Conservation (phyloP, 1,139 yeast genomes). For the Kodamaea arcana region DNA sequence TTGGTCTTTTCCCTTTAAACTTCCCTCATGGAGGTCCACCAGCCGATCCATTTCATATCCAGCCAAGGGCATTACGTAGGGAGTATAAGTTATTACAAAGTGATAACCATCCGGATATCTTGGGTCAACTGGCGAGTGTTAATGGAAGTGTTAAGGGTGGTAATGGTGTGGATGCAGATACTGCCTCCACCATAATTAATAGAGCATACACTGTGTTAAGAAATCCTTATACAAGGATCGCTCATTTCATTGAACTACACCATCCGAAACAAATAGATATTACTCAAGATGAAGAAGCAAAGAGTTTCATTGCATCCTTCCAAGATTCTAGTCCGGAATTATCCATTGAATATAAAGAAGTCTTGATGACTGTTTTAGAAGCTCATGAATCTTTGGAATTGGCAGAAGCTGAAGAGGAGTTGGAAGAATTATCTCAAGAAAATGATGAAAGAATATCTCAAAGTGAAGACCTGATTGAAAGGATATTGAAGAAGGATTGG, state of each 20-base stretch:
- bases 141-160: slow-evolving; percentile 5
- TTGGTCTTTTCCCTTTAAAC: slow-evolving; percentile 67
- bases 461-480: slow-evolving; percentile 31
- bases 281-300: slow-evolving; percentile 37
- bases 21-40: slow-evolving; percentile 73
- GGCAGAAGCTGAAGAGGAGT: slow-evolving; percentile 55
- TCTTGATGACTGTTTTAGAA: slow-evolving; percentile 72
- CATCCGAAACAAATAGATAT: slow-evolving; percentile 41
- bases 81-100: slow-evolving; percentile 77
- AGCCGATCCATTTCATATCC: slow-evolving; percentile 53
- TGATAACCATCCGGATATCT: slow-evolving; percentile 74
- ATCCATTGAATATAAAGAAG: slow-evolving; percentile 46
- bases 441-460: slow-evolving; percentile 51
- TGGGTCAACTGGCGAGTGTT: slow-evolving; percentile 27
- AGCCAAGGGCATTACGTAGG: slow-evolving; percentile 52
- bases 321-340: slow-evolving; percentile 29
- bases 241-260: slow-evolving; percentile 33
- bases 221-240: slow-evolving; percentile 62
- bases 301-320: slow-evolving; percentile 29
- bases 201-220: slow-evolving; percentile 68
- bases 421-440: slow-evolving; percentile 48
- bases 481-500: slow-evolving; percentile 22
- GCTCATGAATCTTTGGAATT: slow-evolving; percentile 74
- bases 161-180: slow-evolving; percentile 16
- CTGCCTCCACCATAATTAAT: slow-evolving; percentile 55